A percentile compares a stretch with the other conserved stretches of the same genome.
These are phyloP conservation scores for Umbelopsis isabellina DNA, from an alignment of 192 early-diverging fungal genomes.

Conservation along the genomic window DNA sequence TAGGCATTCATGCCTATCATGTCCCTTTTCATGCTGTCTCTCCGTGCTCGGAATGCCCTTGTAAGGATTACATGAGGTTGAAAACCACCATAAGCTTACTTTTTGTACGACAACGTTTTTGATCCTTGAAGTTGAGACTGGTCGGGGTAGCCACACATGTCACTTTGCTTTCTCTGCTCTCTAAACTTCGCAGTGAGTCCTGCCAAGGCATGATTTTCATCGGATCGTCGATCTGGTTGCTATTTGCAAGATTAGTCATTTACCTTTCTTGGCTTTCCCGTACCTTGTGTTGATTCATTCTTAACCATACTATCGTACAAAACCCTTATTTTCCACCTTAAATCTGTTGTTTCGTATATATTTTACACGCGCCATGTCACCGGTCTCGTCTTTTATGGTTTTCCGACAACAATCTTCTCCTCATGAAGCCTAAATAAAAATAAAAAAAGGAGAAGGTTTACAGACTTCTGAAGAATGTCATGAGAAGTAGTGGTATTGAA, in stretches of 20 bases:
- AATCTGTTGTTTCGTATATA: background rate
- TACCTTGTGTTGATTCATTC: background rate
- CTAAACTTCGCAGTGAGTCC: background rate
- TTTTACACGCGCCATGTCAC: too few species aligned
- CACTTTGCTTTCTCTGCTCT: background rate
- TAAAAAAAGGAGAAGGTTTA: too few species aligned
- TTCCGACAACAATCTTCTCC: too few species aligned
- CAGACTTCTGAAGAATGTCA: too few species aligned
- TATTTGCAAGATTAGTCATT: background rate
- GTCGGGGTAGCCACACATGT: background rate
- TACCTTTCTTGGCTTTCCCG: background rate
- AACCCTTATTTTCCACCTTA: background rate
- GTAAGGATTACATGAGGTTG: background rate
- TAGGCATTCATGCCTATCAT: background rate
- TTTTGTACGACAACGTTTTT: constrained; percentile 1
- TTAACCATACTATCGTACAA: background rate
- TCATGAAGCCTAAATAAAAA: too few species aligned
- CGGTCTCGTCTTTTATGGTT: too few species aligned
- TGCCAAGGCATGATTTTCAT: background rate
- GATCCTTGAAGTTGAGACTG: background rate
- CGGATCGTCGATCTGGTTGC: constrained; percentile 11
- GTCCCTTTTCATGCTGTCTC: background rate
- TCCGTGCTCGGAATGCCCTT: background rate
- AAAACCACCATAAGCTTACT: constrained; percentile 3
- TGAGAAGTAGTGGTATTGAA: too few species aligned